These are phyloP conservation scores for Trichosporon asahii DNA, from an alignment of 1,284 basidiomycete genomes.

Conservation along the genomic window DNA sequence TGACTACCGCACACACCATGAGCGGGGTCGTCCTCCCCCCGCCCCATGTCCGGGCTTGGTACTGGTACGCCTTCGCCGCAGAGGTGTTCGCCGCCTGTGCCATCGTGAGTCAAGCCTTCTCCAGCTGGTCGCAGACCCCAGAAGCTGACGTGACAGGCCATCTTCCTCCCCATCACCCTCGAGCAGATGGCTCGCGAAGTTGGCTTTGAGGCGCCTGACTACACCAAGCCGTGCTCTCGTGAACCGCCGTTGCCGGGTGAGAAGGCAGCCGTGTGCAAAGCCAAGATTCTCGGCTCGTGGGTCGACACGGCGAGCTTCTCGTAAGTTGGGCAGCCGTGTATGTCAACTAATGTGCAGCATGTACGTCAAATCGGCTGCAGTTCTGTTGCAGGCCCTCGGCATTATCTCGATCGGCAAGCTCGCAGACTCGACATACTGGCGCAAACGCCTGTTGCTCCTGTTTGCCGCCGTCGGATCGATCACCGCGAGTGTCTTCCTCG, in stretches of 20 bases:
- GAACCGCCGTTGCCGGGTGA: conserved; percentile 14
- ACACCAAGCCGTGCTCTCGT: conserved; percentile 30
- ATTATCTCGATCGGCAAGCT: conserved; percentile 86
- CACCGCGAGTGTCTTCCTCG: conserved; percentile 66
- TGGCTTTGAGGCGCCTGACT: conserved; percentile 41
- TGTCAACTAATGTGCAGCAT: conserved; percentile 56
- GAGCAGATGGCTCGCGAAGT: conserved; percentile 49
- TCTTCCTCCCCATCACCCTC: conserved; percentile 50
- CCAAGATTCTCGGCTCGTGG: conserved; percentile 59
- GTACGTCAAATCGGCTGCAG: conserved; percentile 79
- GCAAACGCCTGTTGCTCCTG: conserved; percentile 69
- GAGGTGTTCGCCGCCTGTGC: conserved; percentile 49
- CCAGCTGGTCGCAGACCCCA: neutral
- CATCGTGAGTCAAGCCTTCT: conserved; percentile 29
- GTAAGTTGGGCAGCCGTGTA: conserved; percentile 53
- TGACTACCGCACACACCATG: neutral
- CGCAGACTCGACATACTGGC: conserved; percentile 74
- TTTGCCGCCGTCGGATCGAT: conserved; percentile 70
- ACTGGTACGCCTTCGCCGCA: conserved; percentile 47
- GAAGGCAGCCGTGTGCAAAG: conserved; percentile 38
- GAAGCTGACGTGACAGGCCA: conserved; percentile 30
- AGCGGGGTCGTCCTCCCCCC: conserved; percentile 12
- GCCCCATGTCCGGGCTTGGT: conserved; percentile 44
- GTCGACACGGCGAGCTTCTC: conserved; percentile 84
- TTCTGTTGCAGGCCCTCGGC: conserved; percentile 77